These are phyloP conservation scores for Trichoderma breve DNA, from an alignment of 2,329 filamentous ascomycete genomes.

Conservation along the genomic window DNA sequence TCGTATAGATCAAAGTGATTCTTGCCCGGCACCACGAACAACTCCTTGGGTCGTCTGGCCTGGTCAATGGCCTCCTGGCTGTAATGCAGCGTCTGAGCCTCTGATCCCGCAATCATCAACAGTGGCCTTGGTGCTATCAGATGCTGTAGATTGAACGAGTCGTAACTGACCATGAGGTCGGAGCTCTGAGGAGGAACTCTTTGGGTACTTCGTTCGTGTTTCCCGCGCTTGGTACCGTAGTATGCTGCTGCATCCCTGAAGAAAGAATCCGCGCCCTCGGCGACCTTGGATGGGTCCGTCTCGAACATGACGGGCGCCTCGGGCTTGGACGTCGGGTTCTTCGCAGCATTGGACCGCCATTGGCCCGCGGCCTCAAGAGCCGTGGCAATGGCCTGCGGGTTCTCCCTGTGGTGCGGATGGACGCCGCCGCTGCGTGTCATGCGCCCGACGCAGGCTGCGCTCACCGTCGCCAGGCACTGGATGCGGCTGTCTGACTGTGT, in stretches of 20 bases:
- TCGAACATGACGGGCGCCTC: slow-evolving; percentile 9
- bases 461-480: slow-evolving; percentile 36
- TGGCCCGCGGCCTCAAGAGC: slow-evolving; percentile 15
- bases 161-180: slow-evolving; percentile 20
- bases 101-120: slow-evolving; percentile 22
- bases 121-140: slow-evolving; percentile 23
- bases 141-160: slow-evolving; percentile 20
- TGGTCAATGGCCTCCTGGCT: slow-evolving; percentile 14
- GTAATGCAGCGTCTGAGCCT: slow-evolving; percentile 22
- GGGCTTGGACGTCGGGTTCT: background rate
- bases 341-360: slow-evolving; percentile 5
- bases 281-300: slow-evolving; percentile 1
- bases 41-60: slow-evolving; percentile 22
- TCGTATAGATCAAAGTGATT: slow-evolving; percentile 24
- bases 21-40: slow-evolving; percentile 20
- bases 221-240: slow-evolving; percentile 22
- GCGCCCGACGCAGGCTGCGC: slow-evolving; percentile 32
- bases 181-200: slow-evolving; percentile 13
- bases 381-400: background rate
- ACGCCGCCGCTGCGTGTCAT: slow-evolving; percentile 26
- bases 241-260: slow-evolving; percentile 21
- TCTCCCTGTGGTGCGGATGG: slow-evolving; percentile 1
- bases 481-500: slow-evolving; percentile 39
- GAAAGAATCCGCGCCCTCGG: background rate
- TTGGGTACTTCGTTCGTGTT: slow-evolving; percentile 19